A percentile compares a stretch with the other conserved stretches of the same genome.
Conservation (phyloP, 441 rosid species). For the Rhodomyrtus psidioides region DNA sequence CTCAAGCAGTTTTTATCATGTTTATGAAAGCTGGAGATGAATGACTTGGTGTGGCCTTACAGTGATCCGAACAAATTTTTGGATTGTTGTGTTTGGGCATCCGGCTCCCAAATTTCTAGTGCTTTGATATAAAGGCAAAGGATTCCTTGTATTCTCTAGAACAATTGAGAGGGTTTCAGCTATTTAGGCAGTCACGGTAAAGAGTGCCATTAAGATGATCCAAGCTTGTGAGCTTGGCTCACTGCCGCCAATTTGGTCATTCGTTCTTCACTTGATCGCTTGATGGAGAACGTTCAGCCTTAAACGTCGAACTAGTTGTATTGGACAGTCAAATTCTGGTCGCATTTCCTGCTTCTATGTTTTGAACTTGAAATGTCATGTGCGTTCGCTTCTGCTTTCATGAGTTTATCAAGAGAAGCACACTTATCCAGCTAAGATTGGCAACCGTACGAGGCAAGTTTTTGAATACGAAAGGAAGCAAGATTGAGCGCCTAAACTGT, state of each 20-base stretch:
- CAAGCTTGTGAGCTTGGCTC: no score
- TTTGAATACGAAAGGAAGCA: no score
- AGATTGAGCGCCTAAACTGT: no score
- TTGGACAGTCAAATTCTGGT: neutral
- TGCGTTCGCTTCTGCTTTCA: neutral
- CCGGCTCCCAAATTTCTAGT: neutral
- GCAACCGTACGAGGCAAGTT: no score
- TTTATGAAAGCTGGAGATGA: neutral
- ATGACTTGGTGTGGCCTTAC: neutral
- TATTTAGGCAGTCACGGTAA: no score
- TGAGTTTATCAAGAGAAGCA: no score
- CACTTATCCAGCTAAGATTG: no score
- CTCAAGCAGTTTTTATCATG: neutral
- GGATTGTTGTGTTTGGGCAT: neutral
- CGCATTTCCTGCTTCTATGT: neutral
- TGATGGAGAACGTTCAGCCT: no score
- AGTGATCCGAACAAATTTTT: neutral
- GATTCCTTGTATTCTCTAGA: neutral
- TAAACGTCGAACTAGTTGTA: no score
- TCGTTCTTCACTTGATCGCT: no score
- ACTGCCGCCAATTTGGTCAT: no score
- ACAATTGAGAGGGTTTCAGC: neutral
- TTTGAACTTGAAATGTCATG: neutral
- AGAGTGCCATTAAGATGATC: no score
- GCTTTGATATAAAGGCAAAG: neutral